Evolutionary conservation across 2,329 filamentous ascomycete genomes (phyloP), one percentile per base, ranked within the genome.

Genomic region (Zasmidium citrigriseum): DNA sequence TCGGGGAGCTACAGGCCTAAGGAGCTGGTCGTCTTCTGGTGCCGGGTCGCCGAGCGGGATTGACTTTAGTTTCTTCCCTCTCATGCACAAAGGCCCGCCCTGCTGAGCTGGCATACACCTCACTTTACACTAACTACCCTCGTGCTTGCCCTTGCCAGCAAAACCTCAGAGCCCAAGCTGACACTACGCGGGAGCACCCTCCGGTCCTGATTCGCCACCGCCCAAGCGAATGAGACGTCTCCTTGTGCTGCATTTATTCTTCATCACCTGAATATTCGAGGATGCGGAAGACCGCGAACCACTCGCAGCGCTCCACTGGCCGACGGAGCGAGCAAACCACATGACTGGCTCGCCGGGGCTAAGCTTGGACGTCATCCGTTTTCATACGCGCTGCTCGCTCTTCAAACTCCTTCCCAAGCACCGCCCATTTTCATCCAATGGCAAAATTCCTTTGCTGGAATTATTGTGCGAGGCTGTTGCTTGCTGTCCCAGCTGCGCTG

Each of bases 381-480:
- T 41, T 41, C 34, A 41, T n/a, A n/a, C 34, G 27, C 54, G 44
- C 53, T 54, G 55, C 58, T 44, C 29, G 47, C 46, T 29, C 29
- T 51, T 55, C 55, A 57, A 54, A 21, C 55, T 57, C 53, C 20
- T 45, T 22, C 24, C 34, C 18, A 4, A 50, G 22, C 45, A 27
- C 27, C 44, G 18, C 51, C 41, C 44, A 60, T 52, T 57, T 50
- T 59, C 55, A 54, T 62, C 63, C 63, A 65, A 65, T 65, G 61
- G 59, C 55, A 64, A 59, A 62, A 64, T 60, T 58, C 52, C 47
- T 23, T 44, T 59, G 59, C 57, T 61, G 38, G 54, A 58, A 55
- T 63, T 59, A 51, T 47, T 50, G 54, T 62, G 51, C 57, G 59
- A 50, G 55, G 51, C 61, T 60, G 46, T n/a, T 46, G 57, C 50